These are phyloP conservation scores for Trametopsis cervina DNA, from an alignment of 768 basidiomycete species.

Conservation along the genomic window DNA sequence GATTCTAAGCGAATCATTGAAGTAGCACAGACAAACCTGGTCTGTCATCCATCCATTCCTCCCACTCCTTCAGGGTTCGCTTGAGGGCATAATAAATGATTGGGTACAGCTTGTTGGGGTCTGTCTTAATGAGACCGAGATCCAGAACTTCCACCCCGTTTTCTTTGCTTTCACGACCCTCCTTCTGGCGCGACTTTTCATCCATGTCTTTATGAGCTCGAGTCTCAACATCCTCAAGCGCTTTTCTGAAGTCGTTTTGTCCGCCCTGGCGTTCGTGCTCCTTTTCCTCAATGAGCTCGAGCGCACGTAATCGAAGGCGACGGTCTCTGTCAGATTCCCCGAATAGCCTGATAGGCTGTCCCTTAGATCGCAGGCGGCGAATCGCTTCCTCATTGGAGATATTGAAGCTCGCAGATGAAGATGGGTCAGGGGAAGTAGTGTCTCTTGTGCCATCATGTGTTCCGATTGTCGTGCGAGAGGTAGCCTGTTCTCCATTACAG, in stretches of 20 bases:
- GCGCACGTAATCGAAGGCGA: slow-evolving; percentile 78
- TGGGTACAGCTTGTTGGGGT: slow-evolving; percentile 94
- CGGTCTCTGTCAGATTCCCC: slow-evolving; percentile 95
- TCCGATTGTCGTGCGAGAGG: slow-evolving; percentile 13
- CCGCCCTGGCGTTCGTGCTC: slow-evolving; percentile 73
- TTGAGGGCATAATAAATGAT: slow-evolving; percentile 96
- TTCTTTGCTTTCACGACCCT: slow-evolving; percentile 30
- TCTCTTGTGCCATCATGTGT: slow-evolving; percentile 17
- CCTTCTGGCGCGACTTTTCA: slow-evolving; percentile 61
- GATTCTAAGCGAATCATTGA: slow-evolving; percentile 1
- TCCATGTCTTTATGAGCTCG: slow-evolving; percentile 26
- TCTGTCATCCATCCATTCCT: slow-evolving; percentile 87
- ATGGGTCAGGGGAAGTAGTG: slow-evolving; percentile 37
- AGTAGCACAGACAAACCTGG: slow-evolving; percentile 51
- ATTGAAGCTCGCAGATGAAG: slow-evolving; percentile 51
- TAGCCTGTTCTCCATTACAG: slow-evolving; percentile 21
- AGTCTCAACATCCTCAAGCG: slow-evolving; percentile 80
- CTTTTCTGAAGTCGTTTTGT: slow-evolving; percentile 94
- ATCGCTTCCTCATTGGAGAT: slow-evolving; percentile 91
- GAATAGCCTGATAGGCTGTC: slow-evolving; percentile 92
- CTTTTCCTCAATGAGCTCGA: slow-evolving; percentile 93
- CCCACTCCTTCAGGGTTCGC: slow-evolving; percentile 93
- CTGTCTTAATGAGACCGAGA: slow-evolving; percentile 73
- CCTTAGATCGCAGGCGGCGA: slow-evolving; percentile 81
- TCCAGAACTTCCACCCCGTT: slow-evolving; percentile 64